A percentile compares a stretch with the other conserved stretches of the same genome.
Conservation (phyloP, 306 rosid species). For the Acacia confusa region DNA sequence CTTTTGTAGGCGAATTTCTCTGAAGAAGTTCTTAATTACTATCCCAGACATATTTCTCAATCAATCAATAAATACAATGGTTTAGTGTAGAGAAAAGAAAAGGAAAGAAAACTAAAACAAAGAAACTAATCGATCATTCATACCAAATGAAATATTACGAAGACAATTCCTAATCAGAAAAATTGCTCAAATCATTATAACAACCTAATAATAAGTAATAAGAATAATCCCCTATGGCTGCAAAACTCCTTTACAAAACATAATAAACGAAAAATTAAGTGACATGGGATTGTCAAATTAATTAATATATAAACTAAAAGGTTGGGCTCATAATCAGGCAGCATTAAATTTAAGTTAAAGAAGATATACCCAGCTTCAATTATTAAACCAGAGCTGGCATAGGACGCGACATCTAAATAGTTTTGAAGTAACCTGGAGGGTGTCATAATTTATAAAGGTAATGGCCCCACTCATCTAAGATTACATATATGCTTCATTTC, state of each 20-base stretch:
- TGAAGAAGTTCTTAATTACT: neutral
- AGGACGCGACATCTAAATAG: constrained; percentile 13
- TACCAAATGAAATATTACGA: neutral
- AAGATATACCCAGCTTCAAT: neutral
- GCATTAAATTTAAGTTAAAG: constrained; percentile 6
- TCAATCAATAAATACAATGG: neutral
- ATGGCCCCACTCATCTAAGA: neutral
- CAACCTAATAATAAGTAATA: neutral
- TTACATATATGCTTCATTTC: neutral
- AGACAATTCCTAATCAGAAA: neutral
- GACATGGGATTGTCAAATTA: neutral
- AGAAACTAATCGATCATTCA: neutral
- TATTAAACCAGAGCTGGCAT: constrained; percentile 11
- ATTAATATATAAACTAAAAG: neutral
- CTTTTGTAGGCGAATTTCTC: neutral
- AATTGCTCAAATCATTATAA: neutral
- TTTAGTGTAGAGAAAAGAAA: neutral
- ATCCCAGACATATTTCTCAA: neutral
- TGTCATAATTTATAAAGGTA: neutral
- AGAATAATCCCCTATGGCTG: neutral
- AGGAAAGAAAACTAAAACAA: neutral
- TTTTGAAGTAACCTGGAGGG: constrained; percentile 10
- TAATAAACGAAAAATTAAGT: constrained; percentile 1
- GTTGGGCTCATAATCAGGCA: neutral
- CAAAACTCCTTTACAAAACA: neutral